Evolutionary conservation across 768 basidiomycete genomes (phyloP).

Genomic region (Termitomyces sp.): DNA sequence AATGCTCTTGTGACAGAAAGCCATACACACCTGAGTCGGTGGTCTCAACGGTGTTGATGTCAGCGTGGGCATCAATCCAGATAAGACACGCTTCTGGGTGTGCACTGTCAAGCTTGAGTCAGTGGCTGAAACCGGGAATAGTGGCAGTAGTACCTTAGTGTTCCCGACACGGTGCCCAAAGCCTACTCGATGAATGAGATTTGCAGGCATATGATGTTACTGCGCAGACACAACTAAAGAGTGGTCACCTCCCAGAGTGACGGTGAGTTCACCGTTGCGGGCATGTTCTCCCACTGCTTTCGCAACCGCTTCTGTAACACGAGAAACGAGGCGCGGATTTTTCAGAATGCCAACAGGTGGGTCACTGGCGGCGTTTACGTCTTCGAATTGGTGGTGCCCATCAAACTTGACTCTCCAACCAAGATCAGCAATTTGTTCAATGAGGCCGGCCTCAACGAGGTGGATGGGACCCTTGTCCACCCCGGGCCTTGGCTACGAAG

Average conservation of each 20-base stretch:
- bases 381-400: constrained; percentile 86
- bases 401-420: constrained; percentile 91
- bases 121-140: not conserved
- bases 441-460: constrained; percentile 82
- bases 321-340: constrained; percentile 84
- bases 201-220: not conserved
- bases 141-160: constrained; percentile 49
- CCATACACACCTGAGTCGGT: constrained; percentile 59
- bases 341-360: constrained; percentile 86
- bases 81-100: constrained; percentile 82
- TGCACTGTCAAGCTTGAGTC: constrained; percentile 31
- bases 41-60: constrained; percentile 87
- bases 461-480: constrained; percentile 88
- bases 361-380: constrained; percentile 55
- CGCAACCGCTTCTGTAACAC: constrained; percentile 78
- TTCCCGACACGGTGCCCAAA: constrained; percentile 93
- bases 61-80: constrained; percentile 97
- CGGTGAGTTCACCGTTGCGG: constrained; percentile 72
- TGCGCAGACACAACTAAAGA: constrained; percentile 57
- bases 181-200: constrained; percentile 32
- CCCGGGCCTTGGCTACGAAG: constrained; percentile 61
- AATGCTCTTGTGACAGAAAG: constrained; percentile 5
- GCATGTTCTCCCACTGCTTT: constrained; percentile 69
- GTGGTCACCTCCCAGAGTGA: constrained; percentile 96
- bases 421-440: constrained; percentile 66